Base-by-base conservation (phyloP, 805 yeast species). In the Kuraishia piskuri region DNA sequence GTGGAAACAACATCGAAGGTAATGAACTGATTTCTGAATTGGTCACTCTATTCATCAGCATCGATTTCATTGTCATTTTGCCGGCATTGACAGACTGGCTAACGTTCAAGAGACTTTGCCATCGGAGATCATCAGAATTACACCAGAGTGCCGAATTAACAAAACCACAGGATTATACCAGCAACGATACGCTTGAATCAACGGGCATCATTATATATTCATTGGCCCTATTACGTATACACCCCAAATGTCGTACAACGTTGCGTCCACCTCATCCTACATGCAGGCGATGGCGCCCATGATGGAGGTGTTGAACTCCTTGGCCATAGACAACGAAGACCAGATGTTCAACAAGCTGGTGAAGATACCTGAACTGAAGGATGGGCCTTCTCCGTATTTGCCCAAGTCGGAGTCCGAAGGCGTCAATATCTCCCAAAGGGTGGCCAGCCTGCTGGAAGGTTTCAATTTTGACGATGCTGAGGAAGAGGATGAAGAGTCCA, bases 231-330 rank as follows among this genome's bases (percentile, higher is more conserved):
- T 40, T 10, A 20, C 10, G 46, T 7, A 14, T 7, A 40, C 10
- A 40, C 46, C n/a, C 20, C n/a, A 23, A 79, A 79, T 83, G 70
- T 80, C 78, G 5, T 81, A 80, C 57, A 76, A 78, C 49, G 86
- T 76, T 8, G 71, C 78, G 14, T 85, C 91, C 1, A 85, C 91
- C 9, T 78, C 80, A 66, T 86, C 94, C 22, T 87, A 80, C 66
- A 80, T 87, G 86, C 79, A 79, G 63, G 92, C 94, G 20, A 85
- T 87, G 90, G 79, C 77, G 64, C 77, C 82, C 1, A 80, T 87
- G 84, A 71, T 79, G n/a, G 80, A 77, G 5, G 65, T 75, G 0
- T 63, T 83, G 54, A 63, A 67, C 2, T 55, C 62, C 0, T 59
- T 79, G 17, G 60, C 65, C 1, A 54, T 67, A 48, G 66, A 54